phyloP scores from a whole-genome alignment of 768 basidiomycete genomes.

The Russula ochroleuca region DNA sequence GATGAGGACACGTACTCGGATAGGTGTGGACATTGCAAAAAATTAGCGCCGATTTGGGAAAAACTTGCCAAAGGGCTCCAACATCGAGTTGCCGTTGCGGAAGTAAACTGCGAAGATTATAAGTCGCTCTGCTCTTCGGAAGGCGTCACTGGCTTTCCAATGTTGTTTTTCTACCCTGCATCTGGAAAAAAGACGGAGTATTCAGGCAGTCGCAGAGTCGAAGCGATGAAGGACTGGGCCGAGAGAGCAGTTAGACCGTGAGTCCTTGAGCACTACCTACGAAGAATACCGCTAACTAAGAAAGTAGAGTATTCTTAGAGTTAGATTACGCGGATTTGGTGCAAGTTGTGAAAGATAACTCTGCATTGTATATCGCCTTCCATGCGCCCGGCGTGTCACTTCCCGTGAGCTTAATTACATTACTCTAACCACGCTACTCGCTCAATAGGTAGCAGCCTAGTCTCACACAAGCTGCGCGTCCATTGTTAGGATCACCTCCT shows the following conservation, averaged over 20 bases:
- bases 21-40: conserved; percentile 95
- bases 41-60: conserved; percentile 78
- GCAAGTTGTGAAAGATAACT: conserved; percentile 40
- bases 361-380: conserved; percentile 59
- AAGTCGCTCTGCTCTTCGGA: conserved; percentile 59
- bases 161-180: conserved; percentile 60
- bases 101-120: conserved; percentile 86
- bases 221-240: conserved; percentile 67
- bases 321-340: conserved; percentile 45
- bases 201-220: conserved; percentile 63
- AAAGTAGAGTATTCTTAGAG: conserved; percentile 36
- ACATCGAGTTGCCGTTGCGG: conserved; percentile 67
- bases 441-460: conserved; percentile 38
- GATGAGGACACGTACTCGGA: not conserved
- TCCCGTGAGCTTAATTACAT: conserved; percentile 34
- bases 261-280: conserved; percentile 32
- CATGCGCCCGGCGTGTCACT: conserved; percentile 36
- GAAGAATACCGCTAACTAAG: conserved; percentile 7
- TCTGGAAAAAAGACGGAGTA: conserved; percentile 64
- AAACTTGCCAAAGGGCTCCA: conserved; percentile 69
- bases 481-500: conserved; percentile 47
- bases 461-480: conserved; percentile 53
- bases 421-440: not conserved
- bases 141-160: conserved; percentile 78
- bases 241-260: conserved; percentile 71